phyloP scores from a whole-genome alignment of 257 asterid genomes.

The Apocynum venetum region DNA sequence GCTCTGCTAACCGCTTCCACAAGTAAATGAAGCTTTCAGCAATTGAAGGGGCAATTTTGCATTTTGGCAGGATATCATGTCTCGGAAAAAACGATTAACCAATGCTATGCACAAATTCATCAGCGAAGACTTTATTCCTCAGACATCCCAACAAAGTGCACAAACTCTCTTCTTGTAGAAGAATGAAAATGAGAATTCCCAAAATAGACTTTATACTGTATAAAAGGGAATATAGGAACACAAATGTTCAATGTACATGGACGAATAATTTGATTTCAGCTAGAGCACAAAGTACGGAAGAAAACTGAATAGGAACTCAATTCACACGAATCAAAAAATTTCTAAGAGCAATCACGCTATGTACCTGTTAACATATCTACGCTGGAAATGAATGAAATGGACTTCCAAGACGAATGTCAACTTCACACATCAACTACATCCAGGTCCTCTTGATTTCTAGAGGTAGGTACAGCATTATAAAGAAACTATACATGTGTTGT shows the following conservation, averaged over 20 bases:
- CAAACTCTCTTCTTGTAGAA: not conserved
- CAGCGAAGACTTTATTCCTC: not conserved
- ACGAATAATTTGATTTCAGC: slow-evolving; percentile 4
- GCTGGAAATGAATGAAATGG: slow-evolving; percentile 10
- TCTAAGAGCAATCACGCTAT: slow-evolving; percentile 1
- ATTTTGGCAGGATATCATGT: not conserved
- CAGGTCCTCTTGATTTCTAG: slow-evolving; percentile 1
- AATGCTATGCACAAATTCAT: not conserved
- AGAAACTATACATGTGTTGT: not conserved
- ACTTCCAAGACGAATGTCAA: slow-evolving; percentile 8
- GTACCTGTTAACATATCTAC: slow-evolving; percentile 12
- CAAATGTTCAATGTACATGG: slow-evolving; percentile 6
- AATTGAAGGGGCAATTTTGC: too few relatives aligned
- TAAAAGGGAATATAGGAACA: not conserved
- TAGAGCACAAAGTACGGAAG: slow-evolving; percentile 9
- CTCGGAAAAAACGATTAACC: not conserved
- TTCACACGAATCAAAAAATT: slow-evolving; percentile 5
- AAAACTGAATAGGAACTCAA: slow-evolving; percentile 1
- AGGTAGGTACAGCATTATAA: not conserved
- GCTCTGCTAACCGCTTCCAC: not conserved
- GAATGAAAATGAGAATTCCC: not conserved
- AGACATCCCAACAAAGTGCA: not conserved
- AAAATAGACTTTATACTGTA: not conserved
- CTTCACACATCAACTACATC: slow-evolving; percentile 6
- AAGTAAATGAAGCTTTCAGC: too few relatives aligned